These are phyloP conservation scores for Clohesyomyces aquaticus DNA, from an alignment of 495 filamentous ascomycete genomes.

Conservation along the genomic window DNA sequence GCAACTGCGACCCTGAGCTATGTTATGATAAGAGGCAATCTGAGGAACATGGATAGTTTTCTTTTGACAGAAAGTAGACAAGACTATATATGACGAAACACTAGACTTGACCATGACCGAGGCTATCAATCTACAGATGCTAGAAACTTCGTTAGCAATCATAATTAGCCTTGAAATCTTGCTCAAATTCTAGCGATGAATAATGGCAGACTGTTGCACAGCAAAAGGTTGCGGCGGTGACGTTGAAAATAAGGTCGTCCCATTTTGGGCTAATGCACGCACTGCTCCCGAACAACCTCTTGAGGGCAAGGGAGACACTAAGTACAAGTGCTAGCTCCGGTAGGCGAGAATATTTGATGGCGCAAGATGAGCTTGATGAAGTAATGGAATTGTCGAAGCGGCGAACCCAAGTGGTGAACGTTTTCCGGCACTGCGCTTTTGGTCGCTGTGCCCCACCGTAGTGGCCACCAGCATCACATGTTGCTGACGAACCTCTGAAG, in stretches of 20 bases:
- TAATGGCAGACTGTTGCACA: not conserved
- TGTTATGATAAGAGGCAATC: too few species aligned
- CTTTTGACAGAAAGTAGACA: not conserved
- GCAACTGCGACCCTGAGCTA: too few species aligned
- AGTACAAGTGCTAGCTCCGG: not conserved
- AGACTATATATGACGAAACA: not conserved
- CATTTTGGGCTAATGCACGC: not conserved
- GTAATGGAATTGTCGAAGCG: not conserved
- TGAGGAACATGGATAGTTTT: not conserved
- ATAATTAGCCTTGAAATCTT: not conserved
- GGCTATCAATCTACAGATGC: not conserved
- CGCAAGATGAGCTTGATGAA: not conserved
- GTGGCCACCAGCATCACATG: too few species aligned
- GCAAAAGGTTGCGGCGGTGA: conserved; percentile 1
- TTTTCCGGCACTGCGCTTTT: not conserved
- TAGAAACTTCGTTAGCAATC: not conserved
- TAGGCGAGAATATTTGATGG: not conserved
- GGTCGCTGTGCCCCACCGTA: not conserved
- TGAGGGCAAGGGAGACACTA: not conserved
- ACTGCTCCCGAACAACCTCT: conserved; percentile 18
- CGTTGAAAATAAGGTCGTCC: not conserved
- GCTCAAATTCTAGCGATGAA: not conserved
- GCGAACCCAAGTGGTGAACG: too few species aligned
- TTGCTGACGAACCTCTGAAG: too few species aligned
- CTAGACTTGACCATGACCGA: not conserved